A percentile compares a stretch with the other conserved stretches of the same genome.
Conservation (phyloP, 1,284 basidiomycete species). For the Marasmius fiardii region DNA sequence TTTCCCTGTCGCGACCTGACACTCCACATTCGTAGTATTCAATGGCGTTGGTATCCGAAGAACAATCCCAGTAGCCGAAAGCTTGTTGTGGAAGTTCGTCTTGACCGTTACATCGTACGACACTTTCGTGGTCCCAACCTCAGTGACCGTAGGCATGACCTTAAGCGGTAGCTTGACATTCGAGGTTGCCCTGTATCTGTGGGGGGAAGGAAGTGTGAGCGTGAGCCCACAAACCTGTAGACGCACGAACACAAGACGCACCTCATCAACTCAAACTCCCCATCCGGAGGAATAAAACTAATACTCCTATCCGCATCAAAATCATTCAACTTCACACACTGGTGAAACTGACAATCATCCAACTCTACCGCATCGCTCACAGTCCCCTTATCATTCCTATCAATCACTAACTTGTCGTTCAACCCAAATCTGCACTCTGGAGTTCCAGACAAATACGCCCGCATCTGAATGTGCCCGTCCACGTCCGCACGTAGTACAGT, state of each 20-base stretch:
- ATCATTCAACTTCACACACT: conserved; percentile 93
- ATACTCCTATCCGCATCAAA: conserved; percentile 94
- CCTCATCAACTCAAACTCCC: conserved; percentile 99
- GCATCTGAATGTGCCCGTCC: conserved; percentile 97
- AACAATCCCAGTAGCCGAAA: conserved; percentile 91
- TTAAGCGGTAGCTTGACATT: conserved; percentile 95
- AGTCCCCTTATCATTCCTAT: conserved; percentile 72
- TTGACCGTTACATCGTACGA: conserved; percentile 90
- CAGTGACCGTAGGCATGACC: conserved; percentile 89
- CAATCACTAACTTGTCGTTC: conserved; percentile 97
- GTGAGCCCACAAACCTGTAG: no score
- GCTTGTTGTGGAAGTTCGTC: conserved; percentile 88
- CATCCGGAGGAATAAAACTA: conserved; percentile 97
- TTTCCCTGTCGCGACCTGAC: conserved; percentile 89
- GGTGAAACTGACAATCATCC: conserved; percentile 98
- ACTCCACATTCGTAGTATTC: conserved; percentile 90
- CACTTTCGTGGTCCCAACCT: conserved; percentile 88
- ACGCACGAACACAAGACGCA: no score
- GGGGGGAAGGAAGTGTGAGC: no score
- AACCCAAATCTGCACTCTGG: conserved; percentile 98
- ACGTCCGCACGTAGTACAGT: conserved; percentile 94
- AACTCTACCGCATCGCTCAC: conserved; percentile 84
- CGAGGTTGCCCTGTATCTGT: conserved; percentile 90
- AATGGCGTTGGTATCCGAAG: conserved; percentile 94
- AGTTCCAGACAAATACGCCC: conserved; percentile 93